These are phyloP conservation scores for Parathielavia appendiculata DNA, from an alignment of 495 filamentous ascomycete species.

Conservation along the genomic window DNA sequence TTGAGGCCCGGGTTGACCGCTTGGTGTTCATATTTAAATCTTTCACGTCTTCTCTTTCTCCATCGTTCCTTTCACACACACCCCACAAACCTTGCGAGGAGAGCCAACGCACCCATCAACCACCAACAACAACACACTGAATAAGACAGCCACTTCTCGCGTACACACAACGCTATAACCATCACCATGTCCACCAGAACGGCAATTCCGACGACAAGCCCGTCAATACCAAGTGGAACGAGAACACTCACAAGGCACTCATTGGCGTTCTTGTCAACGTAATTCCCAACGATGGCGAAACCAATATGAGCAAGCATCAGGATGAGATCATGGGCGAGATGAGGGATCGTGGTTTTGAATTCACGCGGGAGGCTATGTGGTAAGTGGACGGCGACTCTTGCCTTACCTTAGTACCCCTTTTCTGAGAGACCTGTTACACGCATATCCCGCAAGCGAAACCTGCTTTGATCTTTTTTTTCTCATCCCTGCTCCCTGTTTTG, in stretches of 20 bases:
- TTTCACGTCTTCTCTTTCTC: too few relatives aligned
- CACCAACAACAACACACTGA: too few relatives aligned
- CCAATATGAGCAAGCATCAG: slow-evolving; percentile 19
- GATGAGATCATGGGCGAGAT: slow-evolving; percentile 26
- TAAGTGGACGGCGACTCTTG: slow-evolving; percentile 19
- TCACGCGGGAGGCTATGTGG: slow-evolving; percentile 35
- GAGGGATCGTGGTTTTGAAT: slow-evolving; percentile 22
- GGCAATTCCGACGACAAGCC: slow-evolving; percentile 1
- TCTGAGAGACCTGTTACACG: background rate
- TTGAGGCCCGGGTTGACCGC: background rate
- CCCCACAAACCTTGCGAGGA: too few relatives aligned
- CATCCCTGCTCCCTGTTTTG: too few relatives aligned
- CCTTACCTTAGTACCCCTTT: background rate
- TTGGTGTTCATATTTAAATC: background rate
- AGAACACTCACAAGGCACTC: slow-evolving; percentile 27
- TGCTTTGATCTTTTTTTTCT: too few relatives aligned
- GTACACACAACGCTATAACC: background rate
- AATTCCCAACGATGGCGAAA: slow-evolving; percentile 4
- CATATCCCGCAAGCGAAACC: background rate
- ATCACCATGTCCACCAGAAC: background rate
- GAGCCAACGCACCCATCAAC: too few relatives aligned
- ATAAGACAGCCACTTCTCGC: background rate
- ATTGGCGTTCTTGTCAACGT: slow-evolving; percentile 24
- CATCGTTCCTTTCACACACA: too few relatives aligned
- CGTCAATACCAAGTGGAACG: slow-evolving; percentile 25